These are phyloP conservation scores for Pulveroboletus sp. DNA, from an alignment of 768 basidiomycete species.

Conservation along the genomic window DNA sequence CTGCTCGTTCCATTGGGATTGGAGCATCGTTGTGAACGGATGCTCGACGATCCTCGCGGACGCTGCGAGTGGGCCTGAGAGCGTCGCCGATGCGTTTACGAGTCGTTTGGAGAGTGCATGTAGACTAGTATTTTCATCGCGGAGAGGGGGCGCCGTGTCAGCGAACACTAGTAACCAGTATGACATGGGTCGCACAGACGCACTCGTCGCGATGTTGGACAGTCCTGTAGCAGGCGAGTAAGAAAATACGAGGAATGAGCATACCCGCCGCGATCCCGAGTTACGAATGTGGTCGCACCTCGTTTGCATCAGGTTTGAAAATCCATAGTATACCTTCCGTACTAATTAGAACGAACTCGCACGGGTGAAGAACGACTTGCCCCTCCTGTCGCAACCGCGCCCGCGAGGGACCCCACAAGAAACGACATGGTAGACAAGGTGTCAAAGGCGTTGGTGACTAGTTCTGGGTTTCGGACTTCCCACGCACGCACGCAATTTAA, in stretches of 20 bases:
- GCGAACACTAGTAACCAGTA: no score
- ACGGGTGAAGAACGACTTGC: constrained; percentile 32
- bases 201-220: constrained; percentile 56
- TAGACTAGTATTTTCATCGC: constrained; percentile 42
- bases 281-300: constrained; percentile 36
- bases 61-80: constrained; percentile 54
- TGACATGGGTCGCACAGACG: constrained; percentile 21
- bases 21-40: constrained; percentile 46
- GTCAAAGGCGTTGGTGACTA: no score
- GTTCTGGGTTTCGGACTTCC: constrained; percentile 1
- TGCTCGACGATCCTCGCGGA: constrained; percentile 48
- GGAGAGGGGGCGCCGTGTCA: not conserved
- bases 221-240: constrained; percentile 41
- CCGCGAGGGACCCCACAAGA: constrained; percentile 65
- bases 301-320: constrained; percentile 61
- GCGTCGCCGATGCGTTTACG: constrained; percentile 42
- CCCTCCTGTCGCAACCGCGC: constrained; percentile 65
- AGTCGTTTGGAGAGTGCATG: constrained; percentile 51
- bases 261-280: no score
- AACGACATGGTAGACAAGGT: constrained; percentile 46
- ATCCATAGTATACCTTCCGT: constrained; percentile 64
- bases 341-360: not conserved
- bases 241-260: not conserved
- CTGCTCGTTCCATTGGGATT: constrained; percentile 60
- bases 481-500: not conserved